Evolutionary conservation across 2,329 filamentous ascomycete genomes (phyloP).

Genomic region (Pezicula radicicola): DNA sequence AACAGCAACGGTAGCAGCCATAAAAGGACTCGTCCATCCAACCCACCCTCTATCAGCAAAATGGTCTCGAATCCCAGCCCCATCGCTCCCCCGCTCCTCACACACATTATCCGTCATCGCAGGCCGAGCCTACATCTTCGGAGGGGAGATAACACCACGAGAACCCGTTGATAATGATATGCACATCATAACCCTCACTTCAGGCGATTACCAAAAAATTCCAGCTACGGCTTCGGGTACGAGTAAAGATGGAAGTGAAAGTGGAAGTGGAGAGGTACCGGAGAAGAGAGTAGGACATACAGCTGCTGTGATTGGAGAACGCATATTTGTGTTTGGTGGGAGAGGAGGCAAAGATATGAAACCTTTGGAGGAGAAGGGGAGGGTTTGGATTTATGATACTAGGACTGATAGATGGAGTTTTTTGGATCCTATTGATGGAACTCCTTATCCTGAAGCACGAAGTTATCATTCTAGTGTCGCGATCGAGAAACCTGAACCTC

Average conservation of each 20-base stretch:
- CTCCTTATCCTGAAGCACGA: conserved; percentile 57
- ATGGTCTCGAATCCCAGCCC: conserved; percentile 55
- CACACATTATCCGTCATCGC: conserved; percentile 64
- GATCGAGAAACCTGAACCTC: conserved; percentile 45
- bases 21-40: conserved; percentile 21
- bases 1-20: conserved; percentile 16
- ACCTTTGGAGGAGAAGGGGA: conserved; percentile 70
- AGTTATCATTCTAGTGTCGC: conserved; percentile 67
- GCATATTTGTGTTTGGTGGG: conserved; percentile 80
- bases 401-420: conserved; percentile 60
- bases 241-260: too few species aligned
- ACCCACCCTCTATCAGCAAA: conserved; percentile 46
- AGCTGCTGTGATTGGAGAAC: conserved; percentile 62
- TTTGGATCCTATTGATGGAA: conserved; percentile 52
- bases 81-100: conserved; percentile 66
- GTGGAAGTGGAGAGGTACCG: conserved; percentile 47
- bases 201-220: conserved; percentile 57
- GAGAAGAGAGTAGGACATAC: conserved; percentile 71
- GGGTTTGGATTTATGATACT: conserved; percentile 75
- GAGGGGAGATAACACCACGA: conserved; percentile 66
- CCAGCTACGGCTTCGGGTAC: conserved; percentile 41
- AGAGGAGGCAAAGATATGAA: conserved; percentile 66
- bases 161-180: conserved; percentile 71
- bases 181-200: conserved; percentile 57
- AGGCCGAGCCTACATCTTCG: conserved; percentile 67